phyloP scores from a whole-genome alignment of 306 rosid species.

The Vicia villosa region DNA sequence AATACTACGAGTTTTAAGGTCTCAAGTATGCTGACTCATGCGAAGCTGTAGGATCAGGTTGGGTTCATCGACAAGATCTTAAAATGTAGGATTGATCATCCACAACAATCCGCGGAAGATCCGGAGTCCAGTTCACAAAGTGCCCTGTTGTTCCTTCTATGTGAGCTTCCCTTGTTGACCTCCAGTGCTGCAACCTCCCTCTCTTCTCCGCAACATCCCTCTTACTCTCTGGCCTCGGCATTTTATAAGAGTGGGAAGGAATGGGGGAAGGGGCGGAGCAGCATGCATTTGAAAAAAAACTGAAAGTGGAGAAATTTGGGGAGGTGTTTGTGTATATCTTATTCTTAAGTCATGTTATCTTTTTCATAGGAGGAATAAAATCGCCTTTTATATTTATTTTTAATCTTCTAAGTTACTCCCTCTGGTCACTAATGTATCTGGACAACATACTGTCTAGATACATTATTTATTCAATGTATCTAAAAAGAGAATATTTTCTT shows the following conservation, averaged over 20 bases:
- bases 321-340: background rate
- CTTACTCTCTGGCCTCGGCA: background rate
- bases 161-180: background rate
- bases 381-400: background rate
- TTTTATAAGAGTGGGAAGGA: background rate
- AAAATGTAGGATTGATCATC: background rate
- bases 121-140: background rate
- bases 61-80: background rate
- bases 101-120: background rate
- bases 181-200: background rate
- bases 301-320: background rate
- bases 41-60: background rate
- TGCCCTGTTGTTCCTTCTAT: background rate
- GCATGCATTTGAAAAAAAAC: constrained; percentile 2
- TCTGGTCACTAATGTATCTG: no score
- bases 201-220: background rate
- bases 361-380: background rate
- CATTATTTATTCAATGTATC: no score
- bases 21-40: background rate
- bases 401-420: background rate
- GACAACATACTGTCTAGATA: no score
- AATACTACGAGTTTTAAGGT: background rate
- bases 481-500: no score
- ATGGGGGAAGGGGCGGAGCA: background rate
- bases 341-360: background rate